Conservation (phyloP, 2,329 filamentous ascomycete species). For the Pseudonectria buxi region DNA sequence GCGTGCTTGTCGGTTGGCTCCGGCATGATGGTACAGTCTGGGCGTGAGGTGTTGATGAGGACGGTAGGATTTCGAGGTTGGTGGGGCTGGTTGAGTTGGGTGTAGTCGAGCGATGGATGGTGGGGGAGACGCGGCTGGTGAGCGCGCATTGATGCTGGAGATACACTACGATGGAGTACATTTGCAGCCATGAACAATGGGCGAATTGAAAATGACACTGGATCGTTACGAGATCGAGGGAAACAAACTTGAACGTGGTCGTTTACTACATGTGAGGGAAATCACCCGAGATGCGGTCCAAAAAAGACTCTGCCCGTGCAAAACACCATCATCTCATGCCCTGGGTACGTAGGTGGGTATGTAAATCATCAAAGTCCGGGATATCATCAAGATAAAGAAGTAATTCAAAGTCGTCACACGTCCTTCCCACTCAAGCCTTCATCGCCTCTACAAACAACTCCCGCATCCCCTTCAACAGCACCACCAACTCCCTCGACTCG, state of each 20-base stretch:
- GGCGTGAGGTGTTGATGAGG: slow-evolving; percentile 3
- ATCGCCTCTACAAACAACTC: slow-evolving; percentile 66
- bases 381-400: slow-evolving; percentile 6
- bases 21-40: slow-evolving; percentile 33
- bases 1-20: slow-evolving; percentile 56
- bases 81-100: slow-evolving; percentile 7
- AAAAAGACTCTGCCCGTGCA: no score
- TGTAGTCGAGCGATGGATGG: slow-evolving; percentile 5
- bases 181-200: no score
- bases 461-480: slow-evolving; percentile 75
- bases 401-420: slow-evolving; percentile 2
- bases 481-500: slow-evolving; percentile 66
- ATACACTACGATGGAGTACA: no score
- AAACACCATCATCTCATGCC: no score
- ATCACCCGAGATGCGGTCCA: no score
- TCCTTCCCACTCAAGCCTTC: slow-evolving; percentile 36
- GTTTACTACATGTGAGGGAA: no score
- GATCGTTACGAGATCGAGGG: no score
- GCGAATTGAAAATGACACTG: no score
- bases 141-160: slow-evolving; percentile 7
- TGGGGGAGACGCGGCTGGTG: slow-evolving; percentile 16
- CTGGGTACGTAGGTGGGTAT: no score
- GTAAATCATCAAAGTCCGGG: background rate
- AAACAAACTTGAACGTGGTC: no score
- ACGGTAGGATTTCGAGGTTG: slow-evolving; percentile 1